Conservation (phyloP, 371 early-diverging fungal species). For the Zancudomyces culisetae region DNA sequence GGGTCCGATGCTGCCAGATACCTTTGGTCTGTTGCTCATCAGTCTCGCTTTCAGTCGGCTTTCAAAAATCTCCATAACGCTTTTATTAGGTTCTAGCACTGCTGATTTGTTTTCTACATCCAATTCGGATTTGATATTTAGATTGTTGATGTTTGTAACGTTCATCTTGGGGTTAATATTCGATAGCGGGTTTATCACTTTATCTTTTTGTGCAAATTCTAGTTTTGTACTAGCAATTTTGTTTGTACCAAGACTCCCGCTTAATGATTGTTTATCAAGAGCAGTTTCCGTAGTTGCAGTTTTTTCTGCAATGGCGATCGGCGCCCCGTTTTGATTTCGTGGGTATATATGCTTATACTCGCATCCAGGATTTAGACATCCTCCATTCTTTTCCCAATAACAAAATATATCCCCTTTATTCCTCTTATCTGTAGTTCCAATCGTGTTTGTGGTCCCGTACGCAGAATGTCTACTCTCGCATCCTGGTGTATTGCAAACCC, state of each 20-base stretch:
- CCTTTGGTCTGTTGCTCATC: no score
- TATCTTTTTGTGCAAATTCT: background rate
- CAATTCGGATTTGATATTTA: no score
- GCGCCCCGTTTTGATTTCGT: no score
- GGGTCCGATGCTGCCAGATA: no score
- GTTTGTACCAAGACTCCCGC: background rate
- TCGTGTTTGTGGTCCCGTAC: background rate
- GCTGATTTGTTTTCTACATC: no score
- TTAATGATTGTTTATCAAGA: no score
- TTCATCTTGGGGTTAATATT: background rate
- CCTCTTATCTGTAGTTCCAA: background rate
- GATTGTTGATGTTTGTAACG: no score
- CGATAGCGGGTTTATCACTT: background rate
- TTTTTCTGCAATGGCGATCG: background rate
- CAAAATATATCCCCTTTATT: background rate
- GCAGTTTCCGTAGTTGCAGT: no score
- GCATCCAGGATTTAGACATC: background rate
- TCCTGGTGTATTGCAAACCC: background rate
- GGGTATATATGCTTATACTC: background rate
- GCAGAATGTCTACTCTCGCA: background rate
- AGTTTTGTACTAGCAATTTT: background rate
- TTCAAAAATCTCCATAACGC: no score
- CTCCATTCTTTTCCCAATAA: conserved; percentile 3
- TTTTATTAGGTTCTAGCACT: no score
- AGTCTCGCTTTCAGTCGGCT: no score